Base-by-base conservation (phyloP, 2,329 filamentous ascomycete genomes). In the Hirsutella minnesotensis region DNA sequence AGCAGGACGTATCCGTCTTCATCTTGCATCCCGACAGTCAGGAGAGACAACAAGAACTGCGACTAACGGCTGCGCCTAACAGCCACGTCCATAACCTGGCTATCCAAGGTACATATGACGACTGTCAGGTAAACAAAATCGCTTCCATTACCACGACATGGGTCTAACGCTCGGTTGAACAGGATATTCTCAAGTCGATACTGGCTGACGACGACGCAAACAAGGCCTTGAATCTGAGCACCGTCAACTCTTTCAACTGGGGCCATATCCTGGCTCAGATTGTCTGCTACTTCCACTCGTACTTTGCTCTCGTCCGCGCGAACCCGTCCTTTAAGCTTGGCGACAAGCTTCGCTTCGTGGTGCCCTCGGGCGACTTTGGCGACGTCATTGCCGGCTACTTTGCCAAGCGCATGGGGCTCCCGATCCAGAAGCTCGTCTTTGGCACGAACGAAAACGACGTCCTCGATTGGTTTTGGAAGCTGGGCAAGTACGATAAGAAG, bases 391-490 rank as follows among this genome's bases (percentile, higher is more conserved):
- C 86, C 1, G 90, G 90, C 40, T 96, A 89, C 68, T 95, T 96
- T 56, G 89, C 90, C 19, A 82, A 83, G 53, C 73, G 80, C 53
- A 94, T 95, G 87, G 88, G 88, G 44, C 73, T 96, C 3, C 89
- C 89, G 3, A 72, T 82, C 4, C 83, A 92, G 49, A 94, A 90
- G 67, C 78, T 96, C 29, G 79, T 95, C 54, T 83, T 95, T 44
- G 87, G 89, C 1, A 96, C 90, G 40, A 96, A 96, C 62, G 89
- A 94, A 66, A 96, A 98, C 66, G 92, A 96, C 57, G 96, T 96
- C 47, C 76, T 96, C 12, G 78, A 96, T 64, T 79, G 92, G 30
- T 98, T 96, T 74, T 95, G 86, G 85, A 83, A 83, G 67, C 85
- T 82, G 0, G 86, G 90, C 34, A 74, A 75, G 51, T 96, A 96